phyloP scores from a whole-genome alignment of 495 filamentous ascomycete genomes.

The Rhizodiscina lignyota region DNA sequence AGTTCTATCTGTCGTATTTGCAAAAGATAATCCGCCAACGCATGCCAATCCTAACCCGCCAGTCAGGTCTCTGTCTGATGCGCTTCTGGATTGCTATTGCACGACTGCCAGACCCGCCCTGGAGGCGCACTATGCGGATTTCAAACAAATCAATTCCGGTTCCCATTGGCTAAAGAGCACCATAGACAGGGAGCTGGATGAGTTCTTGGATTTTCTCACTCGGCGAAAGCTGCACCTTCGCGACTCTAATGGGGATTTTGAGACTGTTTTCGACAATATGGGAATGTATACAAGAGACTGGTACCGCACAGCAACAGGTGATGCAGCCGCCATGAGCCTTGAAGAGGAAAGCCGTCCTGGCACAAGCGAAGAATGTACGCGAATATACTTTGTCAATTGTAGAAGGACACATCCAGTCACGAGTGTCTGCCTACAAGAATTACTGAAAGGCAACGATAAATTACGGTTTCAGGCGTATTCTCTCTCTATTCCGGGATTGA shows the following conservation, averaged over 20 bases:
- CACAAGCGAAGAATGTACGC: background rate
- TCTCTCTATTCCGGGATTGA: background rate
- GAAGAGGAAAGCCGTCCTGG: background rate
- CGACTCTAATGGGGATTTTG: background rate
- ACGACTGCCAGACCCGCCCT: too few relatives aligned
- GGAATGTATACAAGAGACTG: background rate
- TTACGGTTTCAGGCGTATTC: background rate
- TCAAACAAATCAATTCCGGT: too few relatives aligned
- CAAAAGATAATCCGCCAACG: background rate
- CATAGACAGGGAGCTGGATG: too few relatives aligned
- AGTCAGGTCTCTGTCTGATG: background rate
- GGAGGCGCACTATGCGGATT: too few relatives aligned
- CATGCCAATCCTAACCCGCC: background rate
- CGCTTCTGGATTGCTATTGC: background rate
- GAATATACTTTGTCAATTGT: background rate
- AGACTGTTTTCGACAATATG: background rate
- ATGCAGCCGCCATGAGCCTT: background rate
- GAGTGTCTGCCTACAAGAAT: background rate
- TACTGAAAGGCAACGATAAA: background rate
- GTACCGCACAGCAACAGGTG: background rate
- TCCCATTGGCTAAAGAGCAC: too few relatives aligned
- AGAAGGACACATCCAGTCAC: background rate
- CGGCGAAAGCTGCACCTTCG: background rate
- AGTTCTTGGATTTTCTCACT: too few relatives aligned
- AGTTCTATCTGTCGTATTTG: background rate